Conservation (phyloP, 1,284 basidiomycete species). For the Tausonia pullulans region DNA sequence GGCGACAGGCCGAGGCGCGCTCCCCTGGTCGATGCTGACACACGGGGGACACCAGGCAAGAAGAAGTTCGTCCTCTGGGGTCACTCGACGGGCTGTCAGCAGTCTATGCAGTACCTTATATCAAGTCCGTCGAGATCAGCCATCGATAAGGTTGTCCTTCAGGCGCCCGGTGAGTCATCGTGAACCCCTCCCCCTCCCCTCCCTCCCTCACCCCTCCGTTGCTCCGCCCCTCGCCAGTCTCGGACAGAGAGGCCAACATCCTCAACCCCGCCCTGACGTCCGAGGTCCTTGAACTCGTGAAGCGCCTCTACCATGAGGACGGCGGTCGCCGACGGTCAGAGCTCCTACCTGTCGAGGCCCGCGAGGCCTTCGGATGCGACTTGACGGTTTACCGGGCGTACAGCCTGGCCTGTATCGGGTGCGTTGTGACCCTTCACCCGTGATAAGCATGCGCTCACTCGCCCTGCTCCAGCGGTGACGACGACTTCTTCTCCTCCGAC, state of each 20-base stretch:
- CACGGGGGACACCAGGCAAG: slow-evolving; percentile 12
- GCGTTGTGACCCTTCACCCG: slow-evolving; percentile 16
- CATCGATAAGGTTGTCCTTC: slow-evolving; percentile 33
- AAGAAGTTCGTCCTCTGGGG: slow-evolving; percentile 30
- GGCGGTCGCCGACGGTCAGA: neutral
- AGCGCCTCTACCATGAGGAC: neutral
- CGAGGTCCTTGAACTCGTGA: neutral
- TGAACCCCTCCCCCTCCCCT: neutral
- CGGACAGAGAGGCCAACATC: slow-evolving; percentile 1
- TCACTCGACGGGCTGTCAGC: slow-evolving; percentile 36
- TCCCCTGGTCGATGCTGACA: neutral
- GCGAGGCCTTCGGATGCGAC: neutral
- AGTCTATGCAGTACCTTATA: slow-evolving; percentile 32
- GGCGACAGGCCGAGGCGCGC: neutral
- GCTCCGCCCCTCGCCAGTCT: neutral
- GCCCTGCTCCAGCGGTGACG: slow-evolving; percentile 28
- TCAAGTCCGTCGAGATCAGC: slow-evolving; percentile 15
- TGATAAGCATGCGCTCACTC: neutral
- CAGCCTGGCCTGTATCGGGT: slow-evolving; percentile 28
- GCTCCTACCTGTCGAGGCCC: neutral
- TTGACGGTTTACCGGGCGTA: slow-evolving; percentile 29
- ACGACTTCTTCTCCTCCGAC: slow-evolving; percentile 35
- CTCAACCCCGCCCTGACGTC: neutral
- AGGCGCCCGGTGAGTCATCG: slow-evolving; percentile 27
- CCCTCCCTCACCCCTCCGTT: neutral